Percentiles rank a stretch among this genome's conserved stretches.
Conservation (phyloP, 768 basidiomycete genomes). For the Hypholoma fasciculare region DNA sequence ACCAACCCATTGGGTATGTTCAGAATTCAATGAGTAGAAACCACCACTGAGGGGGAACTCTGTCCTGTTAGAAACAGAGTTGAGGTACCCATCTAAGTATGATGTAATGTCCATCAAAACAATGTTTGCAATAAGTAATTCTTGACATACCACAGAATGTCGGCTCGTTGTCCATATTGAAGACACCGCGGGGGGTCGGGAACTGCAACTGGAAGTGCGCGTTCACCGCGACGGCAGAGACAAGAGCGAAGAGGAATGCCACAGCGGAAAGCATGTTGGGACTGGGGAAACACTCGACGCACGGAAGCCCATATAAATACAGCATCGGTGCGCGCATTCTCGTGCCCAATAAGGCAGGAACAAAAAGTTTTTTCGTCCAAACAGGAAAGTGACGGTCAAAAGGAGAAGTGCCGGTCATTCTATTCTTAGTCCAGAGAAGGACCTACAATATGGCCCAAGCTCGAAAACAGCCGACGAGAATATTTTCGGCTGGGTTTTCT, state of each 20-base stretch:
- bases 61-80: slow-evolving; percentile 54
- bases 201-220: slow-evolving; percentile 85
- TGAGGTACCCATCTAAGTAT: slow-evolving; percentile 60
- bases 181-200: slow-evolving; percentile 70
- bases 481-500: too few species aligned
- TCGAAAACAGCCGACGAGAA: too few species aligned
- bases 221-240: slow-evolving; percentile 42
- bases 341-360: background rate
- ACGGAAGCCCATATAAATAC: background rate
- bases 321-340: background rate
- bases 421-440: background rate
- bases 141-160: slow-evolving; percentile 60
- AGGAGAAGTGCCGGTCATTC: background rate
- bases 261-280: slow-evolving; percentile 15
- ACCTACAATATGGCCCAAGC: too few species aligned
- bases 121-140: background rate
- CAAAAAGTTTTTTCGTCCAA: slow-evolving; percentile 13
- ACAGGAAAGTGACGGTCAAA: background rate
- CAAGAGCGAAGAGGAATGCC: slow-evolving; percentile 29
- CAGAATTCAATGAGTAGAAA: slow-evolving; percentile 62
- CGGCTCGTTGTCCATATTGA: slow-evolving; percentile 58
- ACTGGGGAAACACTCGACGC: slow-evolving; percentile 2
- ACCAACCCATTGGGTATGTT: slow-evolving; percentile 66
- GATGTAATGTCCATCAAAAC: background rate
- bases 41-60: slow-evolving; percentile 68